Conservation (phyloP, 202 grass and related monocot genomes). For the Brachypodium distachyon region DNA sequence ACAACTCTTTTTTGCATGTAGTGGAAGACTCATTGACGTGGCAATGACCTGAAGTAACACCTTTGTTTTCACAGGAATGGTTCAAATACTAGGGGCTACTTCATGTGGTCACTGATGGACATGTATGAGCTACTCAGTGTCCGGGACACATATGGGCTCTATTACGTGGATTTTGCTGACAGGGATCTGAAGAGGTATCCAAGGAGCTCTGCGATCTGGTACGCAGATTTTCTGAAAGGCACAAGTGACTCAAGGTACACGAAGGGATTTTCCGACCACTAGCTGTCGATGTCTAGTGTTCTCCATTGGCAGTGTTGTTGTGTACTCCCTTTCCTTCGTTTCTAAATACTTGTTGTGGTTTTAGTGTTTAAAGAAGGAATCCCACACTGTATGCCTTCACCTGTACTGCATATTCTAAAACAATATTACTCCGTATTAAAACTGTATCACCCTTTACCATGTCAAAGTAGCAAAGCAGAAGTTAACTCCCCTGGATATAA, state of each 20-base stretch:
- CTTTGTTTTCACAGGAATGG: slow-evolving; percentile 8
- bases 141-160: slow-evolving; percentile 5
- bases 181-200: slow-evolving; percentile 21
- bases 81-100: slow-evolving; percentile 38
- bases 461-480: too few relatives aligned
- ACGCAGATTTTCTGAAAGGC: slow-evolving; percentile 13
- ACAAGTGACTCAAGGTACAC: neutral
- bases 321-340: too few relatives aligned
- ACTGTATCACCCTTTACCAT: too few relatives aligned
- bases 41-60: neutral
- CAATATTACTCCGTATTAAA: too few relatives aligned
- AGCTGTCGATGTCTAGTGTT: neutral
- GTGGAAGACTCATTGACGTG: neutral
- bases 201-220: slow-evolving; percentile 30
- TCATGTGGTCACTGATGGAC: slow-evolving; percentile 32
- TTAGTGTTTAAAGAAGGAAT: too few relatives aligned
- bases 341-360: too few relatives aligned
- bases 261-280: neutral
- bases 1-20: too few relatives aligned
- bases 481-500: too few relatives aligned
- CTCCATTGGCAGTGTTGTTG: neutral
- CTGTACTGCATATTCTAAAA: too few relatives aligned
- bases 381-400: too few relatives aligned
- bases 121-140: slow-evolving; percentile 26
- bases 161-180: slow-evolving; percentile 28